Base-by-base conservation (phyloP, 495 filamentous ascomycete genomes). In the Aspergillus steynii region DNA sequence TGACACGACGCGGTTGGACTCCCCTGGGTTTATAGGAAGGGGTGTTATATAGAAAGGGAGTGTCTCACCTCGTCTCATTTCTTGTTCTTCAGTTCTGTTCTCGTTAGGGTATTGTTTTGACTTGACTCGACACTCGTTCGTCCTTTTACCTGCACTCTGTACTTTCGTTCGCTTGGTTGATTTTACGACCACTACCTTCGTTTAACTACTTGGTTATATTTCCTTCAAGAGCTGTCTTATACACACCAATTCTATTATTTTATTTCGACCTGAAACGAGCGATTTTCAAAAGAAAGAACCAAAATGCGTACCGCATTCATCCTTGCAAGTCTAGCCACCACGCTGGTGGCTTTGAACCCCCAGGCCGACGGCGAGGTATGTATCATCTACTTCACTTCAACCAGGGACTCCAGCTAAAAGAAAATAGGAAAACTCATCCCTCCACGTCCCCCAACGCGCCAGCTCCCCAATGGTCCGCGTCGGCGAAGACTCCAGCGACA, bases 401-500 rank as follows among this genome's bases (percentile, higher is more conserved):
- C 20, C 20, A 20, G 20, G 20, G 20, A 20, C 20, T 20, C 20
- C 20, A 20, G 20, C 20, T 20, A 20, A 20, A 20, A 20, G 20
- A 20, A 20, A 20, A 20, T 20, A 20, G 20, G 37, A 42, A 42
- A 42, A 14, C 37, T 14, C 37, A 8, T 42, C 37, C 37, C 37
- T 42, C 7, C 37, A 42, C 4, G 37, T 53, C 29, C 51, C 51
- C 26, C 27, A 53, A 8, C 51, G 51, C 26, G 5, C 5, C 5
- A 53, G 51, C 28, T 29, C 51, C 0, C 51, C 51, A 4, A 53
- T 53, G 51, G n/a, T 53, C 1, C 51, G 51, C 29, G 51, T 53
- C 51, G 29, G 29, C 26, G 29, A 31, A 4, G 20, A 26, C n/a
- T 27, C 4, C 26, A 34, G 31, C 2, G 31, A 34, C 31, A 8